A percentile compares a stretch with the other conserved stretches of the same genome.
Evolutionary conservation across 495 filamentous ascomycete genomes (phyloP).

Genomic region (Apiosordaria backusii): DNA sequence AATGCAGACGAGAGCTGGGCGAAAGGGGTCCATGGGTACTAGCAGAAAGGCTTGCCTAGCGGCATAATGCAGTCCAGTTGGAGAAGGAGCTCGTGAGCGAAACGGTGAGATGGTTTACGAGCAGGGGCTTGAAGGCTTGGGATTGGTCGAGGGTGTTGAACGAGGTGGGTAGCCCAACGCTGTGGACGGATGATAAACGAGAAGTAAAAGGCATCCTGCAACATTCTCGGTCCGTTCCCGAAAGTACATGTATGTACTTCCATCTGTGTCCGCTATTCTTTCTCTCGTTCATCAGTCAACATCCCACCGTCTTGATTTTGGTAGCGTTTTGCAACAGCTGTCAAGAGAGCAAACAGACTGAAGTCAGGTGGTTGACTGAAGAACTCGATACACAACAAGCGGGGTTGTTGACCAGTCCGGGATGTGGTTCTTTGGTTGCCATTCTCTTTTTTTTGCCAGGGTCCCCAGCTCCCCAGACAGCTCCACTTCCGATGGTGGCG

Average conservation of each 20-base stretch:
- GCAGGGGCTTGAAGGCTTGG: neutral
- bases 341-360: too few relatives aligned
- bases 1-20: neutral
- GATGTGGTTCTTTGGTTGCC: neutral
- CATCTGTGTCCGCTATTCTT: too few relatives aligned
- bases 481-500: conserved; percentile 6
- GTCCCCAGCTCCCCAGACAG: neutral
- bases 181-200: conserved; percentile 4
- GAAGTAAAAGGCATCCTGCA: neutral
- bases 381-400: neutral
- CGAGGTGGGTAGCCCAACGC: neutral
- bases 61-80: neutral
- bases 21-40: neutral
- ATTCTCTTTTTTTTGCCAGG: neutral
- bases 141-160: neutral
- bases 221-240: conserved; percentile 2
- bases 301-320: too few relatives aligned
- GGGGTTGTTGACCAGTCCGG: neutral
- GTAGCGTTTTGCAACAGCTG: neutral
- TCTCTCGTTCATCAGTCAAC: too few relatives aligned
- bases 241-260: neutral
- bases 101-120: neutral
- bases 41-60: neutral
- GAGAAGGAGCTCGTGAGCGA: neutral
- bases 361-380: neutral